Percentiles rank a stretch among this genome's conserved stretches.
These are phyloP conservation scores for Exophiala sp. DNA, from an alignment of 2,329 filamentous ascomycete genomes.

Conservation along the genomic window DNA sequence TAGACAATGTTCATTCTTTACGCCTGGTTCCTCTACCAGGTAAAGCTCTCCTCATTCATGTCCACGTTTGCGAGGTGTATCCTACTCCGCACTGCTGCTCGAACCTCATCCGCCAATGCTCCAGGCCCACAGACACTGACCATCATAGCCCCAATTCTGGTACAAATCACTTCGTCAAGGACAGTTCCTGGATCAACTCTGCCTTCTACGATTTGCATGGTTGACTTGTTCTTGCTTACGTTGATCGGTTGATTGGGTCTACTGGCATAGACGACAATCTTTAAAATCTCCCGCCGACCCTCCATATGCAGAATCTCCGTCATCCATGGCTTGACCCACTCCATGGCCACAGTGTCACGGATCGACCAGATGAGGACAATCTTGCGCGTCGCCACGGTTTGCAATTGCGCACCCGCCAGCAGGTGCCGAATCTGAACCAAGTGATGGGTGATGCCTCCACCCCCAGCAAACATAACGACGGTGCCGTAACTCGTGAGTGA, in stretches of 20 bases:
- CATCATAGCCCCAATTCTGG: conserved; percentile 56
- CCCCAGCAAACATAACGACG: conserved; percentile 62
- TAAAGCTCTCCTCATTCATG: conserved; percentile 65
- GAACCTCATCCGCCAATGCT: conserved; percentile 60
- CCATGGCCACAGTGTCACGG: conserved; percentile 57
- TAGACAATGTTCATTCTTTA: too few species aligned
- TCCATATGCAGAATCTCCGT: conserved; percentile 60
- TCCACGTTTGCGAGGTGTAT: conserved; percentile 54
- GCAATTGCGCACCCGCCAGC: conserved; percentile 49
- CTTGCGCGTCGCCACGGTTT: conserved; percentile 55
- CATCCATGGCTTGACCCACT: conserved; percentile 66
- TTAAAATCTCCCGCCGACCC: conserved; percentile 55
- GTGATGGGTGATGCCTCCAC: conserved; percentile 65
- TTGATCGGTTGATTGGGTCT: conserved; percentile 55
- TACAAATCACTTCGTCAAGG: conserved; percentile 54
- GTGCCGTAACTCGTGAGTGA: conserved; percentile 61
- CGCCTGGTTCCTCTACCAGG: conserved; percentile 45
- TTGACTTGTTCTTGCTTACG: conserved; percentile 54
- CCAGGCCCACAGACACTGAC: conserved; percentile 63
- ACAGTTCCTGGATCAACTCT: conserved; percentile 55
- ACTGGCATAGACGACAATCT: conserved; percentile 61
- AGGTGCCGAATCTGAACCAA: conserved; percentile 60
- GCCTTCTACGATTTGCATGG: conserved; percentile 60
- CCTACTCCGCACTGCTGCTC: conserved; percentile 51
- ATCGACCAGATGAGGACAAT: conserved; percentile 63